Conservation (phyloP, 495 filamentous ascomycete genomes). For the Thozetella sp. region DNA sequence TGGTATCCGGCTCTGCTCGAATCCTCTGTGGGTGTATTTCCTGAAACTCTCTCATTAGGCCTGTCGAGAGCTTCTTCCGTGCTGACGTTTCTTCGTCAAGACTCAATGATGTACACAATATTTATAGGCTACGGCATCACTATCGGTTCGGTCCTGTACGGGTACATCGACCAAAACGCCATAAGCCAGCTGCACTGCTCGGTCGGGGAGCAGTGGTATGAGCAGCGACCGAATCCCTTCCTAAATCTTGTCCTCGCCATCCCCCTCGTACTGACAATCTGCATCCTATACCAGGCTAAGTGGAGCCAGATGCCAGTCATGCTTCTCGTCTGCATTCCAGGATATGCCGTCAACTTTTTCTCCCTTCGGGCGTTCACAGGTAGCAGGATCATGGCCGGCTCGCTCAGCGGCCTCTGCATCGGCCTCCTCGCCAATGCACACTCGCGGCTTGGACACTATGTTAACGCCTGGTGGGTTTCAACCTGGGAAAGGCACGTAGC, state of each 20-base stretch:
- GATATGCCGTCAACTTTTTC: slow-evolving; percentile 79
- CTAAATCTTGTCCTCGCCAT: slow-evolving; percentile 78
- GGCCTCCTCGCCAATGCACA: slow-evolving; percentile 83
- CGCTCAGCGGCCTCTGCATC: slow-evolving; percentile 80
- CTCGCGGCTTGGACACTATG: slow-evolving; percentile 60
- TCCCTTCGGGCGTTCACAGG: slow-evolving; percentile 63
- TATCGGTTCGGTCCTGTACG: slow-evolving; percentile 88
- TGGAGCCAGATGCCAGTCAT: slow-evolving; percentile 87
- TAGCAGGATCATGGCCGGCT: slow-evolving; percentile 78
- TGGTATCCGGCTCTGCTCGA: slow-evolving; percentile 89
- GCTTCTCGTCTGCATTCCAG: slow-evolving; percentile 72
- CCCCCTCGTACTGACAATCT: slow-evolving; percentile 79
- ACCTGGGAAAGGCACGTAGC: slow-evolving; percentile 5
- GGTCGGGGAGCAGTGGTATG: slow-evolving; percentile 24
- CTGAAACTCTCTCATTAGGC: neutral
- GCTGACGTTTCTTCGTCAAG: no score
- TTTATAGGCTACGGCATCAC: slow-evolving; percentile 98
- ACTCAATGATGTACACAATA: slow-evolving; percentile 92
- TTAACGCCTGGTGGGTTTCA: slow-evolving; percentile 7
- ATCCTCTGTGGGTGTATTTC: slow-evolving; percentile 64
- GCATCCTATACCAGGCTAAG: slow-evolving; percentile 86
- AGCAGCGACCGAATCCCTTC: slow-evolving; percentile 58
- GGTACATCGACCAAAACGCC: slow-evolving; percentile 75
- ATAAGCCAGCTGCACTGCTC: slow-evolving; percentile 73
- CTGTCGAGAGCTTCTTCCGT: no score